Evolutionary conservation across 306 rosid genomes (phyloP).

Genomic region (Senna siamea): DNA sequence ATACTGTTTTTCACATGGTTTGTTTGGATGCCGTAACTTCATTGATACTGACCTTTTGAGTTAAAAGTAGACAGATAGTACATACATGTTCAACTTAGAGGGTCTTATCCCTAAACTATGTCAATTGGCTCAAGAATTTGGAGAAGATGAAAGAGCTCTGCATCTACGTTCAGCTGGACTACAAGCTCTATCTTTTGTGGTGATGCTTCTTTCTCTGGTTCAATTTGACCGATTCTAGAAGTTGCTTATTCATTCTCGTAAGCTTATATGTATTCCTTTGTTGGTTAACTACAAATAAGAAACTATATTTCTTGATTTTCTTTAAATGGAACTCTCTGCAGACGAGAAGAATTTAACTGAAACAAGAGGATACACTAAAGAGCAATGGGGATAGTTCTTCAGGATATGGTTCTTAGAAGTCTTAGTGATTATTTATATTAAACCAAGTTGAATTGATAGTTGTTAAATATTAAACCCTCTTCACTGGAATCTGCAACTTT

Average conservation of each 20-base stretch:
- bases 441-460: not conserved
- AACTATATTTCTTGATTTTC: constrained; percentile 19
- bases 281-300: constrained; percentile 33
- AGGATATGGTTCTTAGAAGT: constrained; percentile 16
- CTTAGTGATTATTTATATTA: constrained; percentile 12
- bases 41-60: constrained; percentile 56
- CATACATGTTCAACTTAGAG: constrained; percentile 95
- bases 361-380: constrained; percentile 26
- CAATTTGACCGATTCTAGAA: constrained; percentile 31
- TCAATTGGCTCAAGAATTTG: constrained; percentile 86
- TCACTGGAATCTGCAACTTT: constrained; percentile 20
- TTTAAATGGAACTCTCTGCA: constrained; percentile 23
- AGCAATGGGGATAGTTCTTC: not conserved
- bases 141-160: constrained; percentile 68
- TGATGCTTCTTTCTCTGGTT: constrained; percentile 42
- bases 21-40: constrained; percentile 36
- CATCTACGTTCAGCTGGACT: constrained; percentile 84
- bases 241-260: constrained; percentile 14
- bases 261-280: constrained; percentile 22
- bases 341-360: constrained; percentile 8
- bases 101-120: constrained; percentile 96
- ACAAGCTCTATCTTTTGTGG: constrained; percentile 77
- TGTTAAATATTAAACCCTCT: constrained; percentile 27
- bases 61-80: constrained; percentile 82
- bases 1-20: not conserved